phyloP scores from a whole-genome alignment of 2,329 filamentous ascomycete genomes.

The Mariannaea sp. region DNA sequence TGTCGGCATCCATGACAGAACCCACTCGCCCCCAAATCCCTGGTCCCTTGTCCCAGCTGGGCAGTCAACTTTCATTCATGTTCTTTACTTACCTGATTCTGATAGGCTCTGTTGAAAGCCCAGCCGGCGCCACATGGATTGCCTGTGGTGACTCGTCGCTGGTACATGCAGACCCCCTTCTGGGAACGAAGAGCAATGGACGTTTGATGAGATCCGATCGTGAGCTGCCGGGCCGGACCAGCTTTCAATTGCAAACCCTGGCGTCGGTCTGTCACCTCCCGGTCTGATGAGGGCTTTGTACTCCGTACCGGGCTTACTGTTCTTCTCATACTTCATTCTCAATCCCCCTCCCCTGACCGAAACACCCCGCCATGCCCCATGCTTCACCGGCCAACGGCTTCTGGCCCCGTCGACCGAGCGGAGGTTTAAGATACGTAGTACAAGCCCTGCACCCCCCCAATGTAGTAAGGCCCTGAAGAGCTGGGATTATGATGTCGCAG shows the following conservation, averaged over 20 bases:
- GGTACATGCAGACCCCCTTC: constrained; percentile 10
- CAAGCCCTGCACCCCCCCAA: constrained; percentile 5
- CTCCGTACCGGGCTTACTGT: not conserved
- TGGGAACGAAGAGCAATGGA: constrained; percentile 2
- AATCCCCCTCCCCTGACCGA: constrained; percentile 12
- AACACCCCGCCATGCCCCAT: constrained; percentile 11
- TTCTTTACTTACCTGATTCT: constrained; percentile 6
- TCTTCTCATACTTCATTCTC: constrained; percentile 2
- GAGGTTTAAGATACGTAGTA: no score
- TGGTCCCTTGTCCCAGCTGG: constrained; percentile 25
- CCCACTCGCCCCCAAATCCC: not conserved
- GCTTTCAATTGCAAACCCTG: not conserved
- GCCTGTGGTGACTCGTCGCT: constrained; percentile 31
- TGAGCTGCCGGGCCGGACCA: not conserved
- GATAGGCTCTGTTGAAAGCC: constrained; percentile 33
- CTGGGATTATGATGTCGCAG: constrained; percentile 1
- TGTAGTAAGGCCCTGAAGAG: constrained; percentile 5
- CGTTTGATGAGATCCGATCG: not conserved
- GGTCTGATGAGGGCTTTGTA: not conserved
- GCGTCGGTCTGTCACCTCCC: not conserved
- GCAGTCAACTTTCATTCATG: constrained; percentile 13
- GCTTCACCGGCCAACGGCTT: constrained; percentile 18
- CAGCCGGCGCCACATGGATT: constrained; percentile 17
- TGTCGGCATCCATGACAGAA: constrained; percentile 27
- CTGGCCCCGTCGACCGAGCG: constrained; percentile 34